Evolutionary conservation across 2,329 filamentous ascomycete genomes (phyloP), one percentile per base, ranked within the genome.

Genomic region (Hypoxylon sp.): DNA sequence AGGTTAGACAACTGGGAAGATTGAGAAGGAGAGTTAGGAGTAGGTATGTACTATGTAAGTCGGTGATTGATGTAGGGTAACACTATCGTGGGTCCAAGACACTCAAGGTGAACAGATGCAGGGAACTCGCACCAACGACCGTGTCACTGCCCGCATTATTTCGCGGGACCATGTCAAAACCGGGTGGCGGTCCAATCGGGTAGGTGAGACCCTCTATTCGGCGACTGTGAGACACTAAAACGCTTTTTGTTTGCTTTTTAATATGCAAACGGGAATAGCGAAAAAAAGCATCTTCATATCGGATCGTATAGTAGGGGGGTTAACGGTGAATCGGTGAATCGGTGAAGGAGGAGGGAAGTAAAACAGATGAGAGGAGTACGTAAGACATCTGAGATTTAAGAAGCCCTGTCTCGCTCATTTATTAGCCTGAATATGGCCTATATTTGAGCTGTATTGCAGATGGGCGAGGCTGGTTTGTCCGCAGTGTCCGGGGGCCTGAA

Each of bases 191-290:
- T 63, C 51, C 50, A 55, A 67, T 67, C 50, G 31, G 46, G 65
- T 67, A 67, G 44, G 65, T 67, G 56, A 58, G 47, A 61, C 52
- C 44, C 22, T 26, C 8, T 24, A 14, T 5, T 52, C 31, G 56
- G 31, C 46, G 60, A 64, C 64, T 60, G 48, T 52, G 52, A 19
- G 37, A 57, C 44, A 60, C 46, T 53, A 59, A 55, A 55, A 42
- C 19, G 33, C 14, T 19, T 17, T 11, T 42, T 44, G 31, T 39
- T 47, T 24, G 57, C 47, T 51, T 66, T 39, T 24, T 53, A 60
- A 17, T 39, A 54, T 53, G 35, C 42, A 42, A 46, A 29, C 11
- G 46, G 35, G 26, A 33, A 39, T 46, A 35, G 52, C 60, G 13
- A 19, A 46, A 29, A 46, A 47, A 17, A 26, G 33, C 51, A 26